Conservation (phyloP, 495 filamentous ascomycete species). For the Tuber indicum region DNA sequence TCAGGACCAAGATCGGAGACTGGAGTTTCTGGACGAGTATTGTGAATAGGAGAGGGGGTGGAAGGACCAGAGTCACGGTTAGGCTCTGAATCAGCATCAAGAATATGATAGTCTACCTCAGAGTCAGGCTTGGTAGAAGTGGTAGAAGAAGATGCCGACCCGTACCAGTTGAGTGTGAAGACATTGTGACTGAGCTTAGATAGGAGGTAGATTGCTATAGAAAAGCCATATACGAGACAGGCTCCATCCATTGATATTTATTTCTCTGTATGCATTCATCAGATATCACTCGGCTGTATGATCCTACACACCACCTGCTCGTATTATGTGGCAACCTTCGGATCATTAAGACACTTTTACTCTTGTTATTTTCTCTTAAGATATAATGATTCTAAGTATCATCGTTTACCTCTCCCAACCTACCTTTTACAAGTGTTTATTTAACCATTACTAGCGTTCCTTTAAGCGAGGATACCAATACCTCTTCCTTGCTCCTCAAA, state of each 20-base stretch:
- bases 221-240: too few relatives aligned
- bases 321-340: background rate
- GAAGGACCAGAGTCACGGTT: too few relatives aligned
- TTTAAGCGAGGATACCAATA: background rate
- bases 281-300: background rate
- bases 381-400: background rate
- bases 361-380: background rate
- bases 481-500: background rate
- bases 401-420: background rate
- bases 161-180: too few relatives aligned
- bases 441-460: too few relatives aligned
- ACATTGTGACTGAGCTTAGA: too few relatives aligned
- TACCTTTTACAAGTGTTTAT: background rate
- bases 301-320: background rate
- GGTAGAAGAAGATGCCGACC: background rate
- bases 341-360: background rate
- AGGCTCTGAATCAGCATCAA: too few relatives aligned
- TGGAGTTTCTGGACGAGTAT: too few relatives aligned
- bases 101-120: too few relatives aligned
- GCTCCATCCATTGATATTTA: background rate
- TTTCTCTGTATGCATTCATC: background rate
- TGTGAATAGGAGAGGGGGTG: too few relatives aligned
- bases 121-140: background rate
- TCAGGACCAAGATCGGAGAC: background rate
- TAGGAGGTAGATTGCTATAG: too few relatives aligned